Base-by-base conservation (phyloP, 345 rosid species). In the Pistacia vera region DNA sequence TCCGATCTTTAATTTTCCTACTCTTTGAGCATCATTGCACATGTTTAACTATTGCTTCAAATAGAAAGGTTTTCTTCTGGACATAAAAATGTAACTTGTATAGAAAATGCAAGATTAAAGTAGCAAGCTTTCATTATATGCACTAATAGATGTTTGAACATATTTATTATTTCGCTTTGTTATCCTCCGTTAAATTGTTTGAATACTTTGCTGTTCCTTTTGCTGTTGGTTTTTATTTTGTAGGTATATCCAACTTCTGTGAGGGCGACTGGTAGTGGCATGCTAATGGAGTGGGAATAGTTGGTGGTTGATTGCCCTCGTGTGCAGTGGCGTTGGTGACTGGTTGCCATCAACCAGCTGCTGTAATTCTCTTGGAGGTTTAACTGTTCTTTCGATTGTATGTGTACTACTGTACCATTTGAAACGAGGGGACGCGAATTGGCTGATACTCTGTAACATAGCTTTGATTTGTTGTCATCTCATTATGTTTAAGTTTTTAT, bases 231-330 rank as follows among this genome's bases (percentile, higher is more conserved):
- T 28, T 25, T 3, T 41, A 2, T 28, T 48, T 0, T 77, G 70
- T 51, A 88, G 93, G 60, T 90, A 56, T 86, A 90, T 74, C 93
- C 93, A 63, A 88, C 93, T 13, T 72, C 86, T 4, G 83, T 86
- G 71, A 73, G 91, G 68, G n/a, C 91, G 78, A 88, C 93, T 3
- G 93, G 91, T 36, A 77, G 81, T 28, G 93, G 93, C 63, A 72
- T 20, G 91, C 89, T 4, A 90, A 87, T 71, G 76, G 86, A 4
- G 69, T 88, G 70, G 93, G 91, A 71, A 83, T 91, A 81, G 79
- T 90, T 28, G 93, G 93, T 1, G 93, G 93, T 22, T 88, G 87
- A 35, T 88, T 83, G 87, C 71, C 93, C 75, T 88, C 22, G 90
- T 86, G 22, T n/a, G 89, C 91, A 0, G 87, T 28, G 30, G 30